phyloP scores from a whole-genome alignment of 768 basidiomycete species.

The Suillus subaureus region DNA sequence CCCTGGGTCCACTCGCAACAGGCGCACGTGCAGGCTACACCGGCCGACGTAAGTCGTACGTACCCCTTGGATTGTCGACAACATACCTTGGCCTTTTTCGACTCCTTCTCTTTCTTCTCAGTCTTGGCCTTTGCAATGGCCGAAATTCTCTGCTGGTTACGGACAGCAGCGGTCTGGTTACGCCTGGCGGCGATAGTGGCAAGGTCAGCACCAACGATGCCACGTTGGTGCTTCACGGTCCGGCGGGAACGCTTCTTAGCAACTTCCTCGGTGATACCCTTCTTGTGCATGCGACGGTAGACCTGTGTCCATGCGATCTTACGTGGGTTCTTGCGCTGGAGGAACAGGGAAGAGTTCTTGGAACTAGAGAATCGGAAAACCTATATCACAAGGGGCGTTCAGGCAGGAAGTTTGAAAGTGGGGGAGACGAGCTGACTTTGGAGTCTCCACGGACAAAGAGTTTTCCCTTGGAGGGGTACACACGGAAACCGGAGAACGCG shows the following conservation, averaged over 20 bases:
- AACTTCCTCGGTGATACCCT: conserved; percentile 98
- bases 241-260: conserved; percentile 98
- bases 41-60: conserved; percentile 13
- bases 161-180: conserved; percentile 86
- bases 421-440: conserved; percentile 61
- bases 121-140: conserved; percentile 94
- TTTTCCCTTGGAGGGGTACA: conserved; percentile 98
- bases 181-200: conserved; percentile 88
- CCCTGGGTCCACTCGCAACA: conserved; percentile 69
- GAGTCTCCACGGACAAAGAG: conserved; percentile 95
- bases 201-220: conserved; percentile 96
- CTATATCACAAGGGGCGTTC: conserved; percentile 39
- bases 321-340: conserved; percentile 99
- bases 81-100: conserved; percentile 82
- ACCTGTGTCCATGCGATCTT: conserved; percentile 98
- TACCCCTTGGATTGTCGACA: neutral
- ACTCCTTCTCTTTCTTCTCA: conserved; percentile 96
- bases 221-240: conserved; percentile 97
- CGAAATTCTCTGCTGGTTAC: conserved; percentile 76
- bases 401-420: neutral
- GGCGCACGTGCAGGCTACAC: conserved; percentile 57
- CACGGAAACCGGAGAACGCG: conserved; percentile 94
- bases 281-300: conserved; percentile 99
- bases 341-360: conserved; percentile 96
- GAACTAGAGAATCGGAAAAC: conserved; percentile 94